Conservation (phyloP, 140 eudicot species). For the Eryngium alpinum region DNA sequence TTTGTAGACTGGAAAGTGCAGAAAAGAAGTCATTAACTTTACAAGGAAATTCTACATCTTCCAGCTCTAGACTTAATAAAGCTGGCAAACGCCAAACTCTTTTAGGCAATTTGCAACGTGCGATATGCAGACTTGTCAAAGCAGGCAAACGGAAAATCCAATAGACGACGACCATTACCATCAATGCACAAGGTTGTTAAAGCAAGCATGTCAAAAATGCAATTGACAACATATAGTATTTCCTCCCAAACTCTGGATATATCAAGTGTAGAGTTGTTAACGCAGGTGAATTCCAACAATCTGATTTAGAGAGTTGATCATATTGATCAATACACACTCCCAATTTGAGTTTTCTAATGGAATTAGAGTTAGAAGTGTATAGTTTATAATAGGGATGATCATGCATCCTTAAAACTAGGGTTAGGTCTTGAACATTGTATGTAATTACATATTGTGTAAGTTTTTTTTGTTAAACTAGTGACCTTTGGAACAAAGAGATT, state of each 20-base stretch:
- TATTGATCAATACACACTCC: background rate
- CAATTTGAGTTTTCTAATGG: background rate
- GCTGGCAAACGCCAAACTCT: background rate
- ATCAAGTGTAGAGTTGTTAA: background rate
- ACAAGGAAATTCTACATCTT: background rate
- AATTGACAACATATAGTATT: background rate
- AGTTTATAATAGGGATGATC: background rate
- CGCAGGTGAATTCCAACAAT: constrained; percentile 1
- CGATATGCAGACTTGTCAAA: background rate
- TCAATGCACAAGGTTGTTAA: background rate
- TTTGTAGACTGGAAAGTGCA: background rate
- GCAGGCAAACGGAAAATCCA: background rate
- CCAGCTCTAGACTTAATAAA: background rate
- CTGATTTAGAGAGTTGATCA: too few species aligned
- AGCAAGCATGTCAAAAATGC: background rate
- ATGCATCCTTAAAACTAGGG: background rate
- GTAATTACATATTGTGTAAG: background rate
- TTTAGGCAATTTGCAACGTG: background rate
- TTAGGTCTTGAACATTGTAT: background rate
- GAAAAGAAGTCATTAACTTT: background rate
- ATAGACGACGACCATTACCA: too few species aligned
- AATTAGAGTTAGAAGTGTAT: background rate
- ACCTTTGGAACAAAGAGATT: background rate
- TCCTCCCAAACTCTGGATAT: background rate
- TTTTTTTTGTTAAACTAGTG: too few species aligned